Evolutionary conservation across 129 eudicot genomes (phyloP).

Genomic region (Cynara cardunculus): DNA sequence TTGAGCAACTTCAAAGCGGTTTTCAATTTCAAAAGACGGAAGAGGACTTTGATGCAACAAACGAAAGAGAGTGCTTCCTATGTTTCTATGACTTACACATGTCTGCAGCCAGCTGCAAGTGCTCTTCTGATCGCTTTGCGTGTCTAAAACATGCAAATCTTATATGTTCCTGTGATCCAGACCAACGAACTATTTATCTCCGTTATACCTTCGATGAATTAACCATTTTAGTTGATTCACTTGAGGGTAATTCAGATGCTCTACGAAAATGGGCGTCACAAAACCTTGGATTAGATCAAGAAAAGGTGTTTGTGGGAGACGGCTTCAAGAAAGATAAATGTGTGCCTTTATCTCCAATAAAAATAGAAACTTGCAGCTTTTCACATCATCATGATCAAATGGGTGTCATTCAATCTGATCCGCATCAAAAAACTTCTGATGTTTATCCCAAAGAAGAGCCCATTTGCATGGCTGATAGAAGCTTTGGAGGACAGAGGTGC

Average conservation of each 20-base stretch:
- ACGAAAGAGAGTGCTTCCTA: conserved; percentile 61
- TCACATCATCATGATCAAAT: neutral
- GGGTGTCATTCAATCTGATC: neutral
- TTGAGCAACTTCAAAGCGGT: conserved; percentile 29
- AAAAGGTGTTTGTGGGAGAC: neutral
- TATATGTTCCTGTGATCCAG: conserved; percentile 45
- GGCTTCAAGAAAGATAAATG: conserved; percentile 9
- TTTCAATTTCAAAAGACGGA: conserved; percentile 54
- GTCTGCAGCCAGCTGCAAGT: conserved; percentile 61
- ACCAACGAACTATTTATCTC: conserved; percentile 35
- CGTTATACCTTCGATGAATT: conserved; percentile 55
- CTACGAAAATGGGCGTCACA: conserved; percentile 40
- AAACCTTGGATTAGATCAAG: conserved; percentile 19
- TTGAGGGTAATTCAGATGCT: conserved; percentile 47
- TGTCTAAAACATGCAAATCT: conserved; percentile 56
- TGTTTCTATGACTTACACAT: conserved; percentile 79
- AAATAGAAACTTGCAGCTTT: conserved; percentile 18
- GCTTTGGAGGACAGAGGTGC: neutral
- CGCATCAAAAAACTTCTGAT: neutral
- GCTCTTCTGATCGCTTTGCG: conserved; percentile 49
- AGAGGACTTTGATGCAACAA: conserved; percentile 43
- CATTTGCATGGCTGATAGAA: neutral
- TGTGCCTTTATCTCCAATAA: neutral
- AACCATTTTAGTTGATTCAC: conserved; percentile 48
- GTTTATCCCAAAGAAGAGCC: conserved; percentile 18